phyloP scores from a whole-genome alignment of 192 early-diverging fungal genomes.

The Diversispora eburnea region DNA sequence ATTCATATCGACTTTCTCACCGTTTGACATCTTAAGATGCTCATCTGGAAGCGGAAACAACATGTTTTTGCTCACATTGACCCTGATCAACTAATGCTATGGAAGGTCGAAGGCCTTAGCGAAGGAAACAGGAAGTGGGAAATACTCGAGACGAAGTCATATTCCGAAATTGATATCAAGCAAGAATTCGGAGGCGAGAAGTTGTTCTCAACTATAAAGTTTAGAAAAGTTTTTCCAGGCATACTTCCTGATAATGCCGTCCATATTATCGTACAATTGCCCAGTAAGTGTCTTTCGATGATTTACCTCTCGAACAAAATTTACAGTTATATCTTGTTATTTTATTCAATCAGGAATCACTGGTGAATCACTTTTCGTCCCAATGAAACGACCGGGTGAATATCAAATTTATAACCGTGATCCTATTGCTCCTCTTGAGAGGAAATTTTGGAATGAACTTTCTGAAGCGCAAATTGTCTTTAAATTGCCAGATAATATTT shows the following conservation, averaged over 20 bases:
- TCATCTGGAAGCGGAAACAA: conserved; percentile 9
- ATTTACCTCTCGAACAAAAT: neutral
- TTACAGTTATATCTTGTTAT: too few species aligned
- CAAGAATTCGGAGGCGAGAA: conserved; percentile 16
- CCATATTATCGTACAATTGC: neutral
- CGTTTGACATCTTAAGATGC: conserved; percentile 20
- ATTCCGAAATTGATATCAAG: conserved; percentile 13
- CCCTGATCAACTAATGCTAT: conserved; percentile 9
- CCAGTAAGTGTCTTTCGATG: neutral
- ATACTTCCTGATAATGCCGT: neutral
- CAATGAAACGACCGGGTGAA: conserved; percentile 12
- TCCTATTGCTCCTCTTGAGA: neutral
- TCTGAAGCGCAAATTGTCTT: conserved; percentile 8
- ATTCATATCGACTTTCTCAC: neutral
- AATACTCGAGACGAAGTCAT: neutral
- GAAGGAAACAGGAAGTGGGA: neutral
- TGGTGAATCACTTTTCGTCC: conserved; percentile 1
- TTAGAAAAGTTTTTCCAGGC: neutral
- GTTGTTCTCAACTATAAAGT: conserved; percentile 3
- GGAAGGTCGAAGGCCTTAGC: conserved; percentile 18
- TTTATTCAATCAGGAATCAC: too few species aligned
- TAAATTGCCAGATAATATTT: conserved; percentile 13
- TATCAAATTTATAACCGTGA: conserved; percentile 5
- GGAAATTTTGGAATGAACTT: conserved; percentile 10
- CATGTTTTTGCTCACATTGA: neutral